These are phyloP conservation scores for Acacia concinna DNA, from an alignment of 331 rosid genomes.

Conservation along the genomic window DNA sequence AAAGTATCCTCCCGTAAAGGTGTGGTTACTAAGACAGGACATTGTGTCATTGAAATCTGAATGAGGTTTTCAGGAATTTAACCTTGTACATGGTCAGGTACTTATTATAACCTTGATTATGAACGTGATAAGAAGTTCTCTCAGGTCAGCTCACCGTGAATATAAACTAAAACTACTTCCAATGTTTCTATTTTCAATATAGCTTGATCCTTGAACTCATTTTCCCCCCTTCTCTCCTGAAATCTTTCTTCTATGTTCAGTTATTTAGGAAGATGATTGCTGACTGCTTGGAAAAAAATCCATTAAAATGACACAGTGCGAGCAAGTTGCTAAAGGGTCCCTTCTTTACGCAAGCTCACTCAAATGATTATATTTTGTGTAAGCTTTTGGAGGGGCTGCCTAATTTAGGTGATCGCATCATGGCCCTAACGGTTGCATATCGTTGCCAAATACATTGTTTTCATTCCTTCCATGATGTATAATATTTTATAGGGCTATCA, in stretches of 20 bases:
- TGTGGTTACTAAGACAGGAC: slow-evolving; percentile 34
- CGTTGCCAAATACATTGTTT: background rate
- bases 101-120: slow-evolving; percentile 87
- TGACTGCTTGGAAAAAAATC: slow-evolving; percentile 89
- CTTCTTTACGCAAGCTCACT: slow-evolving; percentile 87
- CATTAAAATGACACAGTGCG: slow-evolving; percentile 84
- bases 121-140: slow-evolving; percentile 80
- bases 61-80: slow-evolving; percentile 16
- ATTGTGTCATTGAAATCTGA: slow-evolving; percentile 23
- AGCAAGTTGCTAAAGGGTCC: slow-evolving; percentile 71
- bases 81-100: slow-evolving; percentile 54
- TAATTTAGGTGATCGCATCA: slow-evolving; percentile 84
- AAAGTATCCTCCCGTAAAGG: slow-evolving; percentile 95
- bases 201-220: background rate
- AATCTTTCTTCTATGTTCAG: slow-evolving; percentile 37
- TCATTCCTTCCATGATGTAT: background rate
- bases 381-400: slow-evolving; percentile 83
- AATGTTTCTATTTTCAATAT: background rate
- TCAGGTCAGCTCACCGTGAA: slow-evolving; percentile 47
- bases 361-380: slow-evolving; percentile 67
- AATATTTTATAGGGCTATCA: slow-evolving; percentile 8
- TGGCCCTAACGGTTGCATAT: slow-evolving; percentile 75
- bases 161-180: background rate
- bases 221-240: background rate
- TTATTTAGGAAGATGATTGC: slow-evolving; percentile 92